Evolutionary conservation across 495 filamentous ascomycete genomes (phyloP), one percentile per base, ranked within the genome.

Genomic region (Lophiostoma macrostomum): DNA sequence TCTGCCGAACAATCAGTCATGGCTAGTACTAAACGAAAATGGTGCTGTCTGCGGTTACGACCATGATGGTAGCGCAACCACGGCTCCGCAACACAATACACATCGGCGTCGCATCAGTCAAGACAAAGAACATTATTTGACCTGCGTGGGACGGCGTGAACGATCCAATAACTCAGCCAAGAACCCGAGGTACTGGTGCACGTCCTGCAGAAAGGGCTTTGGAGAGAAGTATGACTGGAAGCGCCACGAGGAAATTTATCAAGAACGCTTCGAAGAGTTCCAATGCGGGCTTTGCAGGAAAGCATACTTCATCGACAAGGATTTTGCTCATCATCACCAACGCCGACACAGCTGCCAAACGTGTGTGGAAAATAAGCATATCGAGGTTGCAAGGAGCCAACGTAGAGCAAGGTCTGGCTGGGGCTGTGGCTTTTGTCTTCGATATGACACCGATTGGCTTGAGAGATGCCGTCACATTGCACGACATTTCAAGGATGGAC

Each of bases 161-260:
- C 20, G 55, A 27, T 10, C 38, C 10, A 19, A 30, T 1, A 29
- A 25, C 8, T 31, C 55, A 10, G 20, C 16, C 6, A 58, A 53
- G 35, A 19, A 48, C n/a, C 44, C 55, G 4, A 30, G 35, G 23
- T 58, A 52, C 34, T 52, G 47, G 47, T 58, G 55, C 28, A 58
- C 55, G 10, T 38, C 55, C 2, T 58, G 55, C 35, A 23, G 16
- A 3, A 29, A 42, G 36, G 48, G 47, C 8, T 58, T 58, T 19
- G 27, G 23, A 32, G 23, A 42, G 12, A 58, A 58, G 41, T 47
- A 39, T 28, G 55, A 58, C 37, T 58, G 55, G 55, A 58, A 46
- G 20, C 37, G 39, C 5, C 55, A 58, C 28, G 55, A 58, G 32
- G 55, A 58, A 24, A 53, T 28, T 14, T 58, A 44, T 22, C 55